Percentiles rank a stretch among this genome's conserved stretches.
phyloP scores from a whole-genome alignment of 2,329 filamentous ascomycete species.

The Cyphellophora europaea region DNA sequence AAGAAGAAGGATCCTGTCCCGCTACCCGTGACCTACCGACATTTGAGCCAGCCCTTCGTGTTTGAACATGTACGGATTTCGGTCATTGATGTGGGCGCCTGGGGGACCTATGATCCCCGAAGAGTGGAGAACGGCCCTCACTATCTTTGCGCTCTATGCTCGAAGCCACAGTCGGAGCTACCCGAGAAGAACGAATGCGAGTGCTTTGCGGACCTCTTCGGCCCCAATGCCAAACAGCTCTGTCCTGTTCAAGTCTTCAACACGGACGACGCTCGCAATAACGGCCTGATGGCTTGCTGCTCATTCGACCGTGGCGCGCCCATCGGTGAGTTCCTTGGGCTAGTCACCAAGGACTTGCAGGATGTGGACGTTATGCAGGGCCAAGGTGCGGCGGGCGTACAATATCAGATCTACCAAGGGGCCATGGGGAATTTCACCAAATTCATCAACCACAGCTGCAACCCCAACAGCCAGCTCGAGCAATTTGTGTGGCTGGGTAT shows the following conservation, averaged over 20 bases:
- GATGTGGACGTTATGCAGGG: constrained; percentile 46
- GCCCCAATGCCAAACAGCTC: constrained; percentile 27
- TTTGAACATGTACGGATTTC: constrained; percentile 33
- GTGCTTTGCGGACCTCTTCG: constrained; percentile 47
- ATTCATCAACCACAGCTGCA: constrained; percentile 51
- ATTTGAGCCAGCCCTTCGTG: constrained; percentile 37
- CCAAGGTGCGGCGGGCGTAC: constrained; percentile 1
- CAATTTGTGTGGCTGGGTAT: constrained; percentile 48
- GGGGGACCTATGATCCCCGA: constrained; percentile 6
- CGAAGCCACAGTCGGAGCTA: constrained; percentile 1
- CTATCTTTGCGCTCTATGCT: constrained; percentile 6
- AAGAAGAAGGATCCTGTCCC: constrained; percentile 36
- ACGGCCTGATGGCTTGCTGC: constrained; percentile 35
- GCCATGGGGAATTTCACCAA: constrained; percentile 47
- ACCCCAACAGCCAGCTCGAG: constrained; percentile 48
- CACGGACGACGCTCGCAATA: constrained; percentile 45
- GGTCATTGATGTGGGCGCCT: constrained; percentile 2
- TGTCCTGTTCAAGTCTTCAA: constrained; percentile 44
- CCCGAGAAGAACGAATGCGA: constrained; percentile 35
- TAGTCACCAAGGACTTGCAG: constrained; percentile 43
- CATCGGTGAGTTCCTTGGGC: constrained; percentile 47
- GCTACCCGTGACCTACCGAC: constrained; percentile 36
- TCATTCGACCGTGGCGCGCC: constrained; percentile 43
- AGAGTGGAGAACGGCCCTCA: constrained; percentile 2
- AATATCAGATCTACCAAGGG: constrained; percentile 52